Evolutionary conservation across 1,139 yeast species (phyloP).

Genomic region (Suhomyces atakaporum): DNA sequence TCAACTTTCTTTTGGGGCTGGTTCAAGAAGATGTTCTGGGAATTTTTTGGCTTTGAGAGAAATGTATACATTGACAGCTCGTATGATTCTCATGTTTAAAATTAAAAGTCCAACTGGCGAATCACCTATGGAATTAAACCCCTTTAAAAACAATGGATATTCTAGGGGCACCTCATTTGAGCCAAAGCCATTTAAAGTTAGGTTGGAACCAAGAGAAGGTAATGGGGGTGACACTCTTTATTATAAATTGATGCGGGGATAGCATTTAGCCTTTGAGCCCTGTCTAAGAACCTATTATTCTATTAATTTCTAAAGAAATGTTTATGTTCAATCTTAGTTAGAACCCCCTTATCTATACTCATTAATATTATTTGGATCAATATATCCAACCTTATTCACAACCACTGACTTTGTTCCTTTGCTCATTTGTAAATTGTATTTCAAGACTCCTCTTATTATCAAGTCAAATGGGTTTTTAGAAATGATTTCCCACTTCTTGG

Average conservation of each 20-base stretch:
- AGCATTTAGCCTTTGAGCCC: constrained; percentile 2
- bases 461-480: constrained; percentile 84
- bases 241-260: constrained; percentile 8
- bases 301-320: too few species aligned
- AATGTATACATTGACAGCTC: constrained; percentile 47
- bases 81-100: constrained; percentile 36
- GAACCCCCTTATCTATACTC: constrained; percentile 4
- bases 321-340: neutral
- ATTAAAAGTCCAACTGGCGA: constrained; percentile 42
- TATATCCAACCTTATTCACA: constrained; percentile 58
- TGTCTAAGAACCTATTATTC: constrained; percentile 3
- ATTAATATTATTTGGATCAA: constrained; percentile 49
- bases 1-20: constrained; percentile 71
- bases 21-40: constrained; percentile 72
- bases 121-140: constrained; percentile 45
- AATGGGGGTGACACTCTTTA: constrained; percentile 12
- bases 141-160: constrained; percentile 47
- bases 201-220: constrained; percentile 20
- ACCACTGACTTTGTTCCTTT: constrained; percentile 57
- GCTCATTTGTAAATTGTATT: constrained; percentile 72
- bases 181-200: constrained; percentile 47
- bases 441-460: constrained; percentile 78
- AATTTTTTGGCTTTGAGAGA: constrained; percentile 62
- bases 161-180: constrained; percentile 64
- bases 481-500: constrained; percentile 72